phyloP scores from a whole-genome alignment of 2,329 filamentous ascomycete species.

The Nothopassalora personata region DNA sequence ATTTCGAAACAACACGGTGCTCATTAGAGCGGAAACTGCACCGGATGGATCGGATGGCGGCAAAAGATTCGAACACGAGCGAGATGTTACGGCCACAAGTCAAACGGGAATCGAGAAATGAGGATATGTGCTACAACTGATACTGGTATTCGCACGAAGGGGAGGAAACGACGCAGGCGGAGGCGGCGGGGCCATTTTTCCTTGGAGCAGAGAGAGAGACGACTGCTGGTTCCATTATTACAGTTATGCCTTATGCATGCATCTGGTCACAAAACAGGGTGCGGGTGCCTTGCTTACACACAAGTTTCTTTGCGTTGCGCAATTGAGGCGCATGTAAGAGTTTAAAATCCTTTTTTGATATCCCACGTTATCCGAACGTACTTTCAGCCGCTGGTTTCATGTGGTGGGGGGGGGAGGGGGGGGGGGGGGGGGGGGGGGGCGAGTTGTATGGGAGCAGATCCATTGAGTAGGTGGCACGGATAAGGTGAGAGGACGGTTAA shows the following conservation, averaged over 20 bases:
- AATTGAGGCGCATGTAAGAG: neutral
- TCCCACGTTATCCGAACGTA: too few relatives aligned
- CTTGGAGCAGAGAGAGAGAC: neutral
- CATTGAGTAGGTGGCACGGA: too few relatives aligned
- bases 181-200: neutral
- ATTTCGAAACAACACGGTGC: neutral
- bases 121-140: neutral
- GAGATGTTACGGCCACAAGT: neutral
- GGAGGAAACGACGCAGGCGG: neutral
- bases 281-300: neutral
- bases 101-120: neutral
- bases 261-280: neutral
- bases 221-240: neutral
- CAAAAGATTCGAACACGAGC: neutral
- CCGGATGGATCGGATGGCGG: neutral
- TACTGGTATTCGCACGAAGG: neutral
- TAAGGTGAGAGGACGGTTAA: too few relatives aligned
- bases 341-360: neutral
- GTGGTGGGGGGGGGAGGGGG: too few relatives aligned
- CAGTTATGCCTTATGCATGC: neutral
- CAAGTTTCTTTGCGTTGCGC: neutral
- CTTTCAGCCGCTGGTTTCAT: too few relatives aligned
- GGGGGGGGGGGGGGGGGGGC: too few relatives aligned
- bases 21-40: neutral
- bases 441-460: too few relatives aligned